Conservation (phyloP, 371 early-diverging fungal genomes). For the Thermomucor indicae-seudaticae region DNA sequence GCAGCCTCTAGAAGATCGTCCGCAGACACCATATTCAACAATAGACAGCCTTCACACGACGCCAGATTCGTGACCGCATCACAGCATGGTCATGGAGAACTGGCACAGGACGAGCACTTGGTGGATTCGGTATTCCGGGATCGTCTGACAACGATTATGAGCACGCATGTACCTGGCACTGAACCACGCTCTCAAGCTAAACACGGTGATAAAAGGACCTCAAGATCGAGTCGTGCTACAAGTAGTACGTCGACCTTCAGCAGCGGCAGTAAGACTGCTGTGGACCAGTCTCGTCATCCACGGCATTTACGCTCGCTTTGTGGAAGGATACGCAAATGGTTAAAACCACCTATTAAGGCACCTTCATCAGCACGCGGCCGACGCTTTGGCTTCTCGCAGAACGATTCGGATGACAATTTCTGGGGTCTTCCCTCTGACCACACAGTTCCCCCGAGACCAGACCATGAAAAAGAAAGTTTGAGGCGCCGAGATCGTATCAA, state of each 20-base stretch:
- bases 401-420: slow-evolving; percentile 28
- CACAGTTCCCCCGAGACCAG: not conserved
- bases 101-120: slow-evolving; percentile 21
- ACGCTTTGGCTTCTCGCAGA: slow-evolving; percentile 40
- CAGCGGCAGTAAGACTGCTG: not conserved
- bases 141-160: slow-evolving; percentile 24
- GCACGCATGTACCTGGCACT: slow-evolving; percentile 20
- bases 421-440: not conserved
- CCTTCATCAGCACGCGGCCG: slow-evolving; percentile 18
- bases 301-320: not conserved
- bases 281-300: no score
- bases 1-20: not conserved
- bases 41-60: not conserved
- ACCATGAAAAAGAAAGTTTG: slow-evolving; percentile 1
- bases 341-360: not conserved
- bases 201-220: not conserved
- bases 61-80: slow-evolving; percentile 1
- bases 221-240: not conserved
- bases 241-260: not conserved
- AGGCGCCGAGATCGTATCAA: slow-evolving; percentile 13
- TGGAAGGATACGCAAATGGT: not conserved
- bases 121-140: slow-evolving; percentile 21
- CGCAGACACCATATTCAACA: not conserved
- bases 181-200: not conserved
- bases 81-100: slow-evolving; percentile 29